Evolutionary conservation across 192 early-diverging fungal genomes (phyloP), one percentile per base, ranked within the genome.

Genomic region (Entophlyctis luteolus): DNA sequence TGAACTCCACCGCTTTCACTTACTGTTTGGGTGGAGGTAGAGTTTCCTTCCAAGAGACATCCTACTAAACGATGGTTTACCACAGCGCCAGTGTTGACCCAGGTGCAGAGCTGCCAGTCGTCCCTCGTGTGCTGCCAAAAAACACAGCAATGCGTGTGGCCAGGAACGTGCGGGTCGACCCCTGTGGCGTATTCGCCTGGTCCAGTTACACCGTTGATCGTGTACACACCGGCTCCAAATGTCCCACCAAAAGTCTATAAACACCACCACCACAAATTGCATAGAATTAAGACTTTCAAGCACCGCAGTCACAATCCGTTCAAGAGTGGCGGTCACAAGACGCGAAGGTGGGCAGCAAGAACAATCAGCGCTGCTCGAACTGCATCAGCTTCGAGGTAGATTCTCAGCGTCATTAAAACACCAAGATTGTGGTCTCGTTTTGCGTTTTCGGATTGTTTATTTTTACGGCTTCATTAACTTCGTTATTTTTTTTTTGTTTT

Each of bases 291-390:
- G 35, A 14, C 35, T 6, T 25, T 18, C 1, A 35, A 59, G 23
- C 57, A 59, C 23, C 57, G 45, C 27, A 59, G 45, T 27, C 57
- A 59, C 25, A 59, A 59, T 42, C 57, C 57, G 38, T 42, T 20
- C 38, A 59, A 59, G 38, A 39, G 39, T 42, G 39, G 39, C 8
- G n/a, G 28, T 1, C 20, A 20, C 55, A 56, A 56, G 55, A 56
- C 55, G 35, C 28, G 35, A 34, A 56, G 39, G n/a, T n/a, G 39
- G 8, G n/a, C 39, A 42, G 39, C 39, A 42, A 42, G 39, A 8
- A 42, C 39, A 12, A 42, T 42, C n/a, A n/a, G n/a, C n/a, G n/a
- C n/a, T n/a, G n/a, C n/a, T n/a, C n/a, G n/a, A n/a, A n/a, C n/a
- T n/a, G n/a, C n/a, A n/a, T n/a, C n/a, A n/a, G n/a, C n/a, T n/a